These are phyloP conservation scores for Rubia peregrina DNA, from an alignment of 305 asterid genomes.

Conservation along the genomic window DNA sequence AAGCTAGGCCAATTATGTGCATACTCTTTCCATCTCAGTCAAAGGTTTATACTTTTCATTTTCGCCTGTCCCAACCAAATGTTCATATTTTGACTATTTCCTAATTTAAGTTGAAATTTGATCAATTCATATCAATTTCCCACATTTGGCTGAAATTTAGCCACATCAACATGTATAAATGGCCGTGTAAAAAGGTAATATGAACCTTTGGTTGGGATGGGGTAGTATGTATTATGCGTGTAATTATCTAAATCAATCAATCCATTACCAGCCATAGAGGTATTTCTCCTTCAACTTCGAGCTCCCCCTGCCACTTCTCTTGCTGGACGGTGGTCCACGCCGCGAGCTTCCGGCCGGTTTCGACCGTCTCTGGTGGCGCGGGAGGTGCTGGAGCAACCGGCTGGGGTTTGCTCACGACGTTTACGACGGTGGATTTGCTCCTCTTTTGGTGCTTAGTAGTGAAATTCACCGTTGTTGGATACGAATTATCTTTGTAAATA, in stretches of 20 bases:
- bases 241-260: not conserved
- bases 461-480: constrained; percentile 18
- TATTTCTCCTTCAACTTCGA: constrained; percentile 68
- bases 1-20: not conserved
- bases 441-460: constrained; percentile 2
- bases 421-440: constrained; percentile 14
- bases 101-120: too few relatives aligned
- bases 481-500: constrained; percentile 12
- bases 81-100: too few relatives aligned
- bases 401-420: constrained; percentile 43
- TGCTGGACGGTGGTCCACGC: constrained; percentile 84
- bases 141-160: too few relatives aligned
- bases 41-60: too few relatives aligned
- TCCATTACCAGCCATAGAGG: constrained; percentile 72
- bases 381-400: constrained; percentile 17
- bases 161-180: too few relatives aligned
- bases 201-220: too few relatives aligned
- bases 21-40: too few relatives aligned
- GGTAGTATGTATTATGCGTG: not conserved
- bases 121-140: too few relatives aligned
- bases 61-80: too few relatives aligned
- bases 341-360: constrained; percentile 34
- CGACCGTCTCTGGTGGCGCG: constrained; percentile 12
- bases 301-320: constrained; percentile 88
- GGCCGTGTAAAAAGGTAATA: too few relatives aligned